A percentile compares a stretch with the other conserved stretches of the same genome.
phyloP scores from a whole-genome alignment of 306 rosid genomes.

The Fagus crenata region DNA sequence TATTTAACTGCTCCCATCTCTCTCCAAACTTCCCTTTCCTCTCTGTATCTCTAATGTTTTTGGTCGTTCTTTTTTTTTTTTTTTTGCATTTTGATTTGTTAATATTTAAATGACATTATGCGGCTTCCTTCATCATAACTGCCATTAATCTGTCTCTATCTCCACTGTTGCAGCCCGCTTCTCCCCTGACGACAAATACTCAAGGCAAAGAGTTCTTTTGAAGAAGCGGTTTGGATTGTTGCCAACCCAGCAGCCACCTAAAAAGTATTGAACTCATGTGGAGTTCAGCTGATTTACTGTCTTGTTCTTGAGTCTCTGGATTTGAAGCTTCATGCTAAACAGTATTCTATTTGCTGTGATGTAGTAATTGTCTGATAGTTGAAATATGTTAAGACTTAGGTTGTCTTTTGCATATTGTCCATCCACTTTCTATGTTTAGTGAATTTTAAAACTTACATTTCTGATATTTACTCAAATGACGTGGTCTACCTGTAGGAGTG shows the following conservation, averaged over 20 bases:
- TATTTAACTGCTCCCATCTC: conserved; percentile 3
- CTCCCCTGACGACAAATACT: conserved; percentile 84
- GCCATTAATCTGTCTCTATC: conserved; percentile 5
- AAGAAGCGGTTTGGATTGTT: conserved; percentile 91
- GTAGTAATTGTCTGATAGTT: neutral
- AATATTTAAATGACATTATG: neutral
- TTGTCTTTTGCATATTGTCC: neutral
- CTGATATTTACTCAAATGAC: too few species aligned
- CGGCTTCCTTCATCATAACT: neutral
- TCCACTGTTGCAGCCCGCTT: conserved; percentile 72
- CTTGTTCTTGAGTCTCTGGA: neutral
- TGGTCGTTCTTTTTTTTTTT: too few species aligned
- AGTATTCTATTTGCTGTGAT: neutral
- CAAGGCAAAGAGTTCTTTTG: conserved; percentile 76
- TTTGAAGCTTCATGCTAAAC: neutral
- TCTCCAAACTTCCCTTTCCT: neutral
- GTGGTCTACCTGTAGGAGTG: too few species aligned
- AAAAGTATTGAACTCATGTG: conserved; percentile 49
- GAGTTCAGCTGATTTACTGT: neutral
- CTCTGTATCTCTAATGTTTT: too few species aligned
- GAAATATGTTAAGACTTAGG: neutral
- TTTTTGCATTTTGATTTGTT: neutral
- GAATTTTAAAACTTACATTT: neutral
- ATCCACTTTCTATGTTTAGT: neutral
- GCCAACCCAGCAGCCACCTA: conserved; percentile 83